Evolutionary conservation across 352 stramenopile species (phyloP), one percentile per base, ranked within the genome.

Genomic region (Phytophthora sp.): DNA sequence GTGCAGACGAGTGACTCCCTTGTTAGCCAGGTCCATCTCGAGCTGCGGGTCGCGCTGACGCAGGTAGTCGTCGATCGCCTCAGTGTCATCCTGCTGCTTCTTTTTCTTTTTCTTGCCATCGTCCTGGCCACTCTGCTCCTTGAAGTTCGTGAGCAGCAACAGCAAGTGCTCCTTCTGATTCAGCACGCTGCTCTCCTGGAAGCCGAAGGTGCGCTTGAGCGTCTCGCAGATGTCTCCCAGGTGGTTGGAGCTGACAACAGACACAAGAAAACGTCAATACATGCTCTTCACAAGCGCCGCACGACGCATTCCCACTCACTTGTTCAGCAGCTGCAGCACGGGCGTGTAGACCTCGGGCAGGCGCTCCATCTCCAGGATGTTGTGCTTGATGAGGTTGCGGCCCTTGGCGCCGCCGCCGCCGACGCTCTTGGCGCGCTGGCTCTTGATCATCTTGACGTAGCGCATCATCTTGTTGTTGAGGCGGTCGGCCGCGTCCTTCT

Each of bases 151-250:
- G 5, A 94, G 57, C 50, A 92, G 61, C 30, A 94, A 63, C 43
- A 89, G 39, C 66, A 94, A 48, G 54, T 95, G 83, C 54, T 92
- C 86, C 51, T 80, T 80, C 62, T 92, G 84, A 65, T 91, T 92
- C 3, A 84, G 62, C 12, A 83, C 79, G 49, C 78, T 95, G 49
- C 86, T 72, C 45, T 96, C 87, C 71, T 99, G 96, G 75, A 99
- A 99, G 18, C 96, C 96, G 68, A 98, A 98, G 30, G 95, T 97
- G 70, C 94, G 96, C 32, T 96, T 96, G 5, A 99, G 66, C 44
- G 95, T 84, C 58, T 98, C 94, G 60, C 94, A 98, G 30, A 94
- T 88, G 52, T 94, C 77, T 4, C 84, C 85, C 27, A 62, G 38
- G 3, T 58, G 60, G 21, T 58, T 60, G 21, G 68, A 87, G 66